Percentiles rank a stretch among this genome's conserved stretches.
These are phyloP conservation scores for Paradendryphiella salina DNA, from an alignment of 2,329 filamentous ascomycete species.

Conservation along the genomic window DNA sequence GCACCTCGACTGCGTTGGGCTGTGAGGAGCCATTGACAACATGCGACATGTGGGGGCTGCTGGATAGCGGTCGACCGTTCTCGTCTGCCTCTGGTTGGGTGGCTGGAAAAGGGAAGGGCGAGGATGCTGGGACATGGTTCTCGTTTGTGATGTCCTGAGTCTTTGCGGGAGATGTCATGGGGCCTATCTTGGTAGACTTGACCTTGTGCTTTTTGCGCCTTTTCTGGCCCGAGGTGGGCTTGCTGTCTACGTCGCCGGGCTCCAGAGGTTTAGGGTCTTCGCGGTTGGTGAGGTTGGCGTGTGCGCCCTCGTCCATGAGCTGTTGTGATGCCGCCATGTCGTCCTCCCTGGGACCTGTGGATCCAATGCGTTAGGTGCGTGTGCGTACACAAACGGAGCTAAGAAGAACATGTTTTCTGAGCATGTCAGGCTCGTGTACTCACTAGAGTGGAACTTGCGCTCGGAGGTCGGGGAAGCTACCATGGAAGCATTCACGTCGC, in stretches of 20 bases:
- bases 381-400: background rate
- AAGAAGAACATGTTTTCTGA: background rate
- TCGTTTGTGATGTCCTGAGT: background rate
- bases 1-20: conserved; percentile 15
- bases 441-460: conserved; percentile 19
- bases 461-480: conserved; percentile 13
- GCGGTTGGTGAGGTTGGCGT: conserved; percentile 2
- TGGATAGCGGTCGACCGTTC: background rate
- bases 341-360: conserved; percentile 24
- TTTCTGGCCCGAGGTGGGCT: background rate
- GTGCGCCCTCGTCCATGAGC: conserved; percentile 20
- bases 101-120: conserved; percentile 11
- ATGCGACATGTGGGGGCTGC: background rate
- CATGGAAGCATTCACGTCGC: background rate
- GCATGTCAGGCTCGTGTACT: conserved; percentile 13
- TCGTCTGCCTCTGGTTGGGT: conserved; percentile 1
- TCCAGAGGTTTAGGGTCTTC: background rate
- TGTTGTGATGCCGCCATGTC: conserved; percentile 27
- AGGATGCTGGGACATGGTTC: background rate
- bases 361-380: conserved; percentile 15
- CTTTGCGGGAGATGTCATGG: background rate
- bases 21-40: background rate
- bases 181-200: background rate
- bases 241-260: background rate
- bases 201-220: conserved; percentile 3